Base-by-base conservation (phyloP, 1,284 basidiomycete genomes). In the Coniferiporia sulphurascens region DNA sequence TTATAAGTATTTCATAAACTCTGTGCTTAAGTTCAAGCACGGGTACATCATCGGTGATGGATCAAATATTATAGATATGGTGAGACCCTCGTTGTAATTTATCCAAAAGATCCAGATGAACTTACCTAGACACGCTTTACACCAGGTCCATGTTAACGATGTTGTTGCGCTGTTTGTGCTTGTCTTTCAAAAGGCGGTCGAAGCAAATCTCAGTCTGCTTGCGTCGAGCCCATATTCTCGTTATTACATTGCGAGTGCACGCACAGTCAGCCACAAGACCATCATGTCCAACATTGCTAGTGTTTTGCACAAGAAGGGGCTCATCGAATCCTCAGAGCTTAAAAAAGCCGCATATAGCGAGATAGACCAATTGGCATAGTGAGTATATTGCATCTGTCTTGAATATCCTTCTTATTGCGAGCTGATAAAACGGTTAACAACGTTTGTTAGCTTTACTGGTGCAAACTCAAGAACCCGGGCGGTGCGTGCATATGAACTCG, bases 21-120 rank as follows among this genome's bases (percentile, higher is more conserved):
- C 21, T 35, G 48, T 21, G 19, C 15, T 66, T 4, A 32, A 57
- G 35, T 54, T 48, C 35, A 58, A 61, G 35, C 36, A 57, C n/a
- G 53, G 59, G 8, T 54, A 60, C 36, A 65, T 65, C 51, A 50
- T 67, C 38, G 65, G 67, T 19, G 63, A 67, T 36, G 66, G 66
- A 5, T 65, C 62, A 22, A 67, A 66, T 56, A 34, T 55, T 22
- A 65, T 41, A 19, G 62, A 61, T 58, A 46, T 52, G 56, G 65
- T 58, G 59, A 56, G 54, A 48, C 19, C 48, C 22, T 21, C 13
- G 5, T 22, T 50, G 22, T 15, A 19, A 1, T 35, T 10, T 15
- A 17, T 13, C 22, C n/a, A 12, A 9, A 41, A 32, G 34, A 21
- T 10, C 17, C 32, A 12, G 4, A 38, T 12, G 35, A 7, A 3